Percentiles rank a stretch among this genome's conserved stretches.
Evolutionary conservation across 805 yeast genomes (phyloP).

Genomic region (Wickerhamiella dianesei): DNA sequence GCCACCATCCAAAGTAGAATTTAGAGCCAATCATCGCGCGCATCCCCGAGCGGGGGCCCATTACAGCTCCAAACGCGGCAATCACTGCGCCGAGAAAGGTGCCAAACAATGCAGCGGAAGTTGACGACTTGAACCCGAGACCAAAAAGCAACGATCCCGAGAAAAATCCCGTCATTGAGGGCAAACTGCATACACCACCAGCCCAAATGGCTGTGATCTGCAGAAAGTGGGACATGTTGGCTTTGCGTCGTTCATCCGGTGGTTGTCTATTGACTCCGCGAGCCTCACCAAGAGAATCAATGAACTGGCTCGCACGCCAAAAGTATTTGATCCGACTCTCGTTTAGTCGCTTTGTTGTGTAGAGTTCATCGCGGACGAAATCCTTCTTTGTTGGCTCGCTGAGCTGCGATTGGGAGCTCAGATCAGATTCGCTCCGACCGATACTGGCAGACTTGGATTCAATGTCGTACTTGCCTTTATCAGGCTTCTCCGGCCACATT

Average conservation of each 20-base stretch:
- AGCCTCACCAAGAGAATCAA: slow-evolving; percentile 52
- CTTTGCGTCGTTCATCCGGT: slow-evolving; percentile 43
- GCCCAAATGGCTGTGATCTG: slow-evolving; percentile 63
- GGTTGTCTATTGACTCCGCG: slow-evolving; percentile 67
- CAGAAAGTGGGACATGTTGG: slow-evolving; percentile 15
- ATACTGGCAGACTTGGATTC: not conserved
- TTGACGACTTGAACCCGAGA: slow-evolving; percentile 50
- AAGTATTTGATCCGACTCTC: slow-evolving; percentile 15
- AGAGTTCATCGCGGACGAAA: slow-evolving; percentile 6
- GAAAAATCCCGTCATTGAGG: slow-evolving; percentile 75
- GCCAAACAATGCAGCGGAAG: slow-evolving; percentile 51
- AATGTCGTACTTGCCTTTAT: not conserved
- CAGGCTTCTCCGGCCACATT: not conserved
- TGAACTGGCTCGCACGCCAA: slow-evolving; percentile 15
- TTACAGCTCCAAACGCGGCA: slow-evolving; percentile 70
- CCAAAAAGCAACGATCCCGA: slow-evolving; percentile 62
- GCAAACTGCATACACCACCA: slow-evolving; percentile 75
- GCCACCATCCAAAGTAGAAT: slow-evolving; percentile 74
- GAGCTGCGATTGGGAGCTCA: not conserved
- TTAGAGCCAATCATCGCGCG: slow-evolving; percentile 79
- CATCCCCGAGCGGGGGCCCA: slow-evolving; percentile 87
- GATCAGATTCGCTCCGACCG: not conserved
- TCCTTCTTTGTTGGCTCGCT: not conserved
- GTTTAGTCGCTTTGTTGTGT: slow-evolving; percentile 11
- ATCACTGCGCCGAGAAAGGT: slow-evolving; percentile 55